phyloP scores from a whole-genome alignment of 2,329 filamentous ascomycete species.

The Colletotrichum cereale region DNA sequence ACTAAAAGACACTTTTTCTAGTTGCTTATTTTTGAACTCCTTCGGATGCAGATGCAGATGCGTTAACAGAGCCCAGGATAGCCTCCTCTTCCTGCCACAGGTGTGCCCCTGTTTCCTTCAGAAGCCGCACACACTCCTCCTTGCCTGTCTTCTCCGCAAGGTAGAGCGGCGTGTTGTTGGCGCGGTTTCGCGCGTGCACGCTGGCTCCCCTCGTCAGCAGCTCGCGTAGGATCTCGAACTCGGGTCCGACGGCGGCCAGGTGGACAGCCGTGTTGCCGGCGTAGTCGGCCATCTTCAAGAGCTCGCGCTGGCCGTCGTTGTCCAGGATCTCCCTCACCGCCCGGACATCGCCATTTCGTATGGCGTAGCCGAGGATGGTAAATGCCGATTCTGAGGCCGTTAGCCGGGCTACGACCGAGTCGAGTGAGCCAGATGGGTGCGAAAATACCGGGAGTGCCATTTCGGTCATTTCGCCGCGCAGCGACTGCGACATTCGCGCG shows the following conservation, averaged over 20 bases:
- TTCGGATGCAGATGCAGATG: slow-evolving; percentile 30
- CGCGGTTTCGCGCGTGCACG: slow-evolving; percentile 74
- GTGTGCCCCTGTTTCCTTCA: slow-evolving; percentile 71
- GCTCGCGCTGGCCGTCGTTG: slow-evolving; percentile 67
- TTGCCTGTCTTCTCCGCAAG: slow-evolving; percentile 71
- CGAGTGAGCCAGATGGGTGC: slow-evolving; percentile 72
- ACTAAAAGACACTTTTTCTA: slow-evolving; percentile 2
- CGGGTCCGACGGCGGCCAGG: slow-evolving; percentile 67
- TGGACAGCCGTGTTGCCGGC: slow-evolving; percentile 81
- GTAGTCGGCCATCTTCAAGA: slow-evolving; percentile 83
- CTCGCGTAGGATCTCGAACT: slow-evolving; percentile 67
- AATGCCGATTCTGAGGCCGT: slow-evolving; percentile 71
- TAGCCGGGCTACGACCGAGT: slow-evolving; percentile 57
- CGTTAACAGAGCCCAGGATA: slow-evolving; percentile 36
- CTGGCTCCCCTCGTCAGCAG: slow-evolving; percentile 73
- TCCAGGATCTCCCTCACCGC: slow-evolving; percentile 76
- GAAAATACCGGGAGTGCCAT: slow-evolving; percentile 79
- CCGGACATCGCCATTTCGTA: slow-evolving; percentile 76
- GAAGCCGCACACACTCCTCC: slow-evolving; percentile 63
- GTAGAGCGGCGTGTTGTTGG: slow-evolving; percentile 75
- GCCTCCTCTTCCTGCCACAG: slow-evolving; percentile 61
- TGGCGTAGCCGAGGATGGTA: slow-evolving; percentile 83
- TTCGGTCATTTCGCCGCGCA: slow-evolving; percentile 90
- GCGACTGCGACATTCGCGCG: slow-evolving; percentile 77
- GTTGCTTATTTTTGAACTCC: slow-evolving; percentile 33